Conservation (phyloP, 306 rosid species). For the Cucumis cinereus region DNA sequence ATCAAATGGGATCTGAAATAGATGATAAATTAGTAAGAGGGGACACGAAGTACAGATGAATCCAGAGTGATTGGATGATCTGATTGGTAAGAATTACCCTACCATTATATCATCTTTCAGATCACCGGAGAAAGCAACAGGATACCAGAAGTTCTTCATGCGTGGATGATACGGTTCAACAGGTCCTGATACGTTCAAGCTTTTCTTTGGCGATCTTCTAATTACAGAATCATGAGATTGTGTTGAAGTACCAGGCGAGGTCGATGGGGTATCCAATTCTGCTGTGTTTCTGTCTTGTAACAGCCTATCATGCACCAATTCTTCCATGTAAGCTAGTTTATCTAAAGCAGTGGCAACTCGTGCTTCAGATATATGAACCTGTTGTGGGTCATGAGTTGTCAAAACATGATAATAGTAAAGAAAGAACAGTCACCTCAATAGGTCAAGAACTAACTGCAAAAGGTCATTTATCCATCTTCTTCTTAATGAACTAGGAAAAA, state of each 20-base stretch:
- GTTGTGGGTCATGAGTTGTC: conserved; percentile 26
- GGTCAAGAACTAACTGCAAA: neutral
- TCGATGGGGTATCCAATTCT: conserved; percentile 34
- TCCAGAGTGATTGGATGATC: neutral
- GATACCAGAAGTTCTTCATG: conserved; percentile 96
- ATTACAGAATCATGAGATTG: conserved; percentile 22
- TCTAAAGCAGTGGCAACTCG: conserved; percentile 86
- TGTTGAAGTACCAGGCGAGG: conserved; percentile 41
- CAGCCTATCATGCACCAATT: conserved; percentile 73
- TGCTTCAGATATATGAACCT: conserved; percentile 96
- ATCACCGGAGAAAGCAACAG: conserved; percentile 70
- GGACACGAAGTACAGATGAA: neutral
- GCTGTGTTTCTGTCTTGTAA: conserved; percentile 41
- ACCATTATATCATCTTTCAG: conserved; percentile 87
- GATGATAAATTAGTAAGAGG: conserved; percentile 18
- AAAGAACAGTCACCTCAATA: neutral
- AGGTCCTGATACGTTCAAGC: conserved; percentile 82
- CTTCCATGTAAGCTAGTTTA: conserved; percentile 97
- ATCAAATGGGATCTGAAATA: conserved; percentile 80
- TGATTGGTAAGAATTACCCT: conserved; percentile 6
- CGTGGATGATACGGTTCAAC: conserved; percentile 74
- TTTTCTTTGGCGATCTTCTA: conserved; percentile 32
- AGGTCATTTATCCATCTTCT: neutral
- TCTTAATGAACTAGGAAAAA: neutral
- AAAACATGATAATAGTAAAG: neutral